Base-by-base conservation (phyloP, 176 grass and related monocot genomes). In the Carex cristatella region DNA sequence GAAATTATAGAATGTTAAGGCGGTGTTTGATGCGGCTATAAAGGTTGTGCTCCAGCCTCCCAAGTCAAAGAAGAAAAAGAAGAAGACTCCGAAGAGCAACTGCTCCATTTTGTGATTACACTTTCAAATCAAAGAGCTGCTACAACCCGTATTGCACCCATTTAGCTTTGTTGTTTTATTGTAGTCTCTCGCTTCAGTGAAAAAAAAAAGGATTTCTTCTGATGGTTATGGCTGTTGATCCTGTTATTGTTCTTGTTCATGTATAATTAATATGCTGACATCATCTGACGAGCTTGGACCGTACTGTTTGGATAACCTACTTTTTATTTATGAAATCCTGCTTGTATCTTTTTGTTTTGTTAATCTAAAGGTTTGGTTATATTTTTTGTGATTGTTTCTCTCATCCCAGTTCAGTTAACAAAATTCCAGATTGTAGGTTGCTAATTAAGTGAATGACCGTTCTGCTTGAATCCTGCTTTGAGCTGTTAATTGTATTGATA, bases 21-120 rank as follows among this genome's bases (percentile, higher is more conserved):
- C 58, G 5, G 93, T 94, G 30, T 94, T 94, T 13, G 93, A 94
- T 66, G 90, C 93, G 14, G 93, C 93, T 31, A 94, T 92, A 38
- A 94, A 94, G 88, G 90, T 94, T 64, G 93, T 92, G 28, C 90
- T 94, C 18, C 90, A 90, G 82, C 93, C 93, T 85, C 86, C 90
- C 12, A 94, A 94, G 86, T 91, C 88, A 86, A 94, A 87, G 88
- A 87, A 90, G 84, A 94, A 84, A 61, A 94, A 87, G 84, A 94
- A 82, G 49, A 92, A 90, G 77, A 64, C 69, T 9, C 88, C 90
- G 59, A 94, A 87, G 89, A 89, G 84, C 65, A 67, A 67, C 30
- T 94, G 93, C 78, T 67, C 42, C 90, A 89, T 94, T 75, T 92
- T 94, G 79, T 94, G 81, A 89, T 74, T 73, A 85, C 32, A 91